Conservation (phyloP, 345 rosid species). For the Excoecaria cochinchinensis region DNA sequence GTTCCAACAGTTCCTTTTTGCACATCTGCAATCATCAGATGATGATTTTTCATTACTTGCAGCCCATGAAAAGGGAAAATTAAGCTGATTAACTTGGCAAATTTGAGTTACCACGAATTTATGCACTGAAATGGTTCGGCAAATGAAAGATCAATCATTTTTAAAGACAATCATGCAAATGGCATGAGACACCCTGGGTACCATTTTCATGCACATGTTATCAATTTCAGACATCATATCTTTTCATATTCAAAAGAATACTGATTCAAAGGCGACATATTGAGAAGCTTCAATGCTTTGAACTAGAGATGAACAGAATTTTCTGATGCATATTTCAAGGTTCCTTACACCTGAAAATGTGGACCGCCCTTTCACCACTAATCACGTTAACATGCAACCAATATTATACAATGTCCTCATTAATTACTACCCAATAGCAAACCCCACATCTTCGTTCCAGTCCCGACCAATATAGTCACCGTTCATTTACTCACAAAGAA, state of each 20-base stretch:
- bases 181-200: background rate
- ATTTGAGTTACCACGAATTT: background rate
- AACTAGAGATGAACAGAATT: background rate
- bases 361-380: background rate
- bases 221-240: background rate
- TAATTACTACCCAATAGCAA: background rate
- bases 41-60: background rate
- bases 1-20: conserved; percentile 23
- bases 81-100: background rate
- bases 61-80: background rate
- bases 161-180: background rate
- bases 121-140: background rate
- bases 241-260: background rate
- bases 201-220: background rate
- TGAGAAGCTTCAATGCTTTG: background rate
- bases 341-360: background rate
- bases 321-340: background rate
- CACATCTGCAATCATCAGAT: conserved; percentile 33
- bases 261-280: background rate
- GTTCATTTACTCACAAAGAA: background rate
- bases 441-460: background rate
- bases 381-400: background rate
- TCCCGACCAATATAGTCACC: background rate
- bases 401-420: background rate
- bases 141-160: background rate